Conservation (phyloP, 2,329 filamentous ascomycete genomes). For the Calonectria pteridis region DNA sequence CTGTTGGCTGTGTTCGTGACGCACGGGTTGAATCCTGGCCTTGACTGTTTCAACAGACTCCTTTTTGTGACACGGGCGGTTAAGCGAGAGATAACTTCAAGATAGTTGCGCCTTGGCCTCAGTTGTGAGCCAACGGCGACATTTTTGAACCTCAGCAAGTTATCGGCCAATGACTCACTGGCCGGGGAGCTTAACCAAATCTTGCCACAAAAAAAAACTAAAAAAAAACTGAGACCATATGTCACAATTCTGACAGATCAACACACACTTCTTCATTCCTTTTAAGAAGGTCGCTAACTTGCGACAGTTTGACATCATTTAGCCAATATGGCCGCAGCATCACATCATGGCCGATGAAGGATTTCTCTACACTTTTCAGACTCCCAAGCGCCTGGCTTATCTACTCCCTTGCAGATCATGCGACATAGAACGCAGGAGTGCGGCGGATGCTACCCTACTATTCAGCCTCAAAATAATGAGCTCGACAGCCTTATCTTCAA, state of each 20-base stretch:
- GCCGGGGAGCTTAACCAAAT: conserved; percentile 41
- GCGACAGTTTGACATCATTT: not conserved
- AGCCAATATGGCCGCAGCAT: not conserved
- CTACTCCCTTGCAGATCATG: not conserved
- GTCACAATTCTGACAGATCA: not conserved
- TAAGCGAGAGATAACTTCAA: not conserved
- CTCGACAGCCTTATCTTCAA: not conserved
- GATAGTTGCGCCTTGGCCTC: not conserved
- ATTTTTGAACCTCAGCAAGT: not conserved
- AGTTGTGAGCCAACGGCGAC: no score
- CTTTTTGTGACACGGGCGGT: not conserved
- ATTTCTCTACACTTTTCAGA: not conserved
- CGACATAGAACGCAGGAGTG: not conserved
- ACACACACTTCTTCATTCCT: not conserved
- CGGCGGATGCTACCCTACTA: not conserved
- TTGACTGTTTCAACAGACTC: not conserved
- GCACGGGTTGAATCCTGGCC: not conserved
- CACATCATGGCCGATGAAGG: not conserved
- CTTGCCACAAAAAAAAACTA: no score
- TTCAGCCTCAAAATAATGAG: not conserved
- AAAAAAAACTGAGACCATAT: not conserved
- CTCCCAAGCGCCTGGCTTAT: not conserved
- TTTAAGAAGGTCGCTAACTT: not conserved
- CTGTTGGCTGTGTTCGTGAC: conserved; percentile 10
- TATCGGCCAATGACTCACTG: conserved; percentile 57